Base-by-base conservation (phyloP, 2,329 filamentous ascomycete species). In the Sarocladium kiliense region DNA sequence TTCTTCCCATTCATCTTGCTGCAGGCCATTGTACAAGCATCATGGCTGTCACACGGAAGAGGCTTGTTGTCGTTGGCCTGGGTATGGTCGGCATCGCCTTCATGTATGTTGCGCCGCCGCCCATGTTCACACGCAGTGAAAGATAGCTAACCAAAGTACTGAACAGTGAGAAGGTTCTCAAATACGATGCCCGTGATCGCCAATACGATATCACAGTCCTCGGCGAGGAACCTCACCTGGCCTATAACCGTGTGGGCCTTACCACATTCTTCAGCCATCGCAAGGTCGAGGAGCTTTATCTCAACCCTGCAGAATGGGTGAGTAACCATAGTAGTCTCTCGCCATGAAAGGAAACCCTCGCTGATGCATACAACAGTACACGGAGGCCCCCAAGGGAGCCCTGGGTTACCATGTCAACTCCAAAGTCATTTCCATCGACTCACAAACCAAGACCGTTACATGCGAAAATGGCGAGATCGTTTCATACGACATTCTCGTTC, bases 51-150 rank as follows among this genome's bases (percentile, higher is more conserved):
- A 32, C 47, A 58, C 64, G 59, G 45, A 90, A 89, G 68, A 85
- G 79, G 65, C 73, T 95, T 34, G 90, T 95, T 2, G 85, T 96
- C 36, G 89, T 96, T 37, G 91, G 91, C 10, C 72, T 96, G 71
- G 91, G 91, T 2, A 97, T 97, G 92, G 91, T 96, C 44, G 90
- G 88, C 37, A 87, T 94, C 62, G 86, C 88, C 41, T 93, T 95
- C 68, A 90, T 95, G 88, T 93, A 73, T 78, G 87, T 77, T 10
- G 11, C 16, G 18, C 12, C 32, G 10, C 21, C 10, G 12, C 14
- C 12, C 10, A 14, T 23, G 12, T n/a, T 32, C 41, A 25, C 9
- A 18, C n/a, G 21, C n/a, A 7, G 18, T 9, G 11, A 16, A 26
- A 9, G 10, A 2, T 7, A 19, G 18, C 21, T 49, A 37, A 55